Conservation (phyloP, 495 filamentous ascomycete species). For the Neurospora sp. region DNA sequence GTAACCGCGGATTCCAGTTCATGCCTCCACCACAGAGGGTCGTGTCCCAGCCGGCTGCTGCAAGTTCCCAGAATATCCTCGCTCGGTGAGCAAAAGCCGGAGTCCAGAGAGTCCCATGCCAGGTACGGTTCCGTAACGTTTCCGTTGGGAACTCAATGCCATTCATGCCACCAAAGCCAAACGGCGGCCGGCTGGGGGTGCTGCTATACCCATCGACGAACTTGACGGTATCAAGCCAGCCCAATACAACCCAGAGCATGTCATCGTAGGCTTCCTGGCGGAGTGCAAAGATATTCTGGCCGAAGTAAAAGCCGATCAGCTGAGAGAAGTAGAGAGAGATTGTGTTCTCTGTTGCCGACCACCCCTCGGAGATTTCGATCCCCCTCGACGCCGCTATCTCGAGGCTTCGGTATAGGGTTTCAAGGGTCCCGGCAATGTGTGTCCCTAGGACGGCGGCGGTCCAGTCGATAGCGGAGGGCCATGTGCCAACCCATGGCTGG, state of each 20-base stretch:
- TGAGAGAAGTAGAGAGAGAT: slow-evolving; percentile 79
- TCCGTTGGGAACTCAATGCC: not conserved
- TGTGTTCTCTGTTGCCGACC: slow-evolving; percentile 45
- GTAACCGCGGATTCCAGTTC: slow-evolving; percentile 76
- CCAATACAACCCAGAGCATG: slow-evolving; percentile 93
- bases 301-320: slow-evolving; percentile 68
- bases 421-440: slow-evolving; percentile 59
- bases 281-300: slow-evolving; percentile 67
- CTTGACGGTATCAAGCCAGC: slow-evolving; percentile 77
- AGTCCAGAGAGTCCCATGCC: slow-evolving; percentile 71
- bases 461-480: slow-evolving; percentile 89
- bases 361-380: not conserved
- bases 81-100: slow-evolving; percentile 76
- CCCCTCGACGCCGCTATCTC: slow-evolving; percentile 30
- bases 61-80: slow-evolving; percentile 81
- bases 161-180: not conserved
- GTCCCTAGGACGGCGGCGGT: slow-evolving; percentile 82
- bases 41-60: slow-evolving; percentile 70
- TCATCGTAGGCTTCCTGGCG: slow-evolving; percentile 84
- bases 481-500: slow-evolving; percentile 64
- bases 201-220: slow-evolving; percentile 53
- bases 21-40: slow-evolving; percentile 81
- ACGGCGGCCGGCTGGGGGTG: slow-evolving; percentile 16
- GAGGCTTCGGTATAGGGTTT: slow-evolving; percentile 44
- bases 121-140: slow-evolving; percentile 28